Evolutionary conservation across 805 yeast species (phyloP).

Genomic region (Teunomyces funiuensis): DNA sequence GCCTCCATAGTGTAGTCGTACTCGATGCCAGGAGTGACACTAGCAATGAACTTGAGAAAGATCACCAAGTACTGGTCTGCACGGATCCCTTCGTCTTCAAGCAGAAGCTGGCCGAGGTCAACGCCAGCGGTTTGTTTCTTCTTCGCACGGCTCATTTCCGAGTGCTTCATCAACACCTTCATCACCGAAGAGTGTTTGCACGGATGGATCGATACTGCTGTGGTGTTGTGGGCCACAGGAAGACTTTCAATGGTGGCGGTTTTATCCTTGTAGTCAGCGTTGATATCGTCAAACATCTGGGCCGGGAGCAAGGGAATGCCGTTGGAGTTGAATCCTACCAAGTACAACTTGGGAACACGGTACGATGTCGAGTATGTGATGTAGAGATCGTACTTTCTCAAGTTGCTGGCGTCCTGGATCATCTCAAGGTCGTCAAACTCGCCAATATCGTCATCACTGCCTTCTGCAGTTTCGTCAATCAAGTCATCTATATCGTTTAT

Average conservation of each 20-base stretch:
- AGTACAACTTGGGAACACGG: constrained; percentile 90
- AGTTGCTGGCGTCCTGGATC: constrained; percentile 28
- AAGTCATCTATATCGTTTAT: constrained; percentile 47
- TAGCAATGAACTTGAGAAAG: constrained; percentile 89
- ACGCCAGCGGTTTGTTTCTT: constrained; percentile 9
- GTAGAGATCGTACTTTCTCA: constrained; percentile 81
- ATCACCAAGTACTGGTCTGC: constrained; percentile 90
- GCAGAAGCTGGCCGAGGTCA: constrained; percentile 21
- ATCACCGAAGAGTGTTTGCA: constrained; percentile 94
- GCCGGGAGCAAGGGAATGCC: constrained; percentile 86
- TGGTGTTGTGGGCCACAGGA: constrained; percentile 75
- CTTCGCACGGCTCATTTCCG: constrained; percentile 34
- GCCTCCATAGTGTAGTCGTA: constrained; percentile 99
- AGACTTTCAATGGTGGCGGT: constrained; percentile 95
- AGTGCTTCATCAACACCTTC: constrained; percentile 78
- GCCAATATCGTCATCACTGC: constrained; percentile 29
- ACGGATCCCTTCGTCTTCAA: constrained; percentile 49
- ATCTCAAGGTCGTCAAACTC: constrained; percentile 30
- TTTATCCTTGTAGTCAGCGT: constrained; percentile 88
- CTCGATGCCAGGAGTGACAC: constrained; percentile 97
- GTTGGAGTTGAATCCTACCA: constrained; percentile 80
- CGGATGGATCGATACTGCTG: constrained; percentile 91
- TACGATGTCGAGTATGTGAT: constrained; percentile 93
- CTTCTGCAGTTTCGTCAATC: constrained; percentile 45
- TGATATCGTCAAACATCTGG: constrained; percentile 93